Base-by-base conservation (phyloP, 2,329 filamentous ascomycete genomes). In the Colletotrichum nymphaeae region DNA sequence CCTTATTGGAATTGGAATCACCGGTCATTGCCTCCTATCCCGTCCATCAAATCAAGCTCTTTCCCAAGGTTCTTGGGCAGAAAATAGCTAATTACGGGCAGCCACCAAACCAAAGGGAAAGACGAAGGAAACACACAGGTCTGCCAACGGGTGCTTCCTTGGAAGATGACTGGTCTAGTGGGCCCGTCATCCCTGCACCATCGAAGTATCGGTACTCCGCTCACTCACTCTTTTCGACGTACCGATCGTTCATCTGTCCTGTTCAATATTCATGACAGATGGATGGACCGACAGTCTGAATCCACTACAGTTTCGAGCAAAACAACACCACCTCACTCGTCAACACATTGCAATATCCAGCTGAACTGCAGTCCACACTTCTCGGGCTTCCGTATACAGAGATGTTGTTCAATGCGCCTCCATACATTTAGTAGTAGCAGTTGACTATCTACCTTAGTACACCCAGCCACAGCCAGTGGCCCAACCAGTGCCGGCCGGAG, bases 61-160 rank as follows among this genome's bases (percentile, higher is more conserved):
- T 57, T 46, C 35, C 24, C 52, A 22, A 22, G 32, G 49, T 11
- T 66, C 35, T 42, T 46, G 52, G 24, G 52, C 32, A 24, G 24
- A 30, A 65, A 66, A 28, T 32, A 63, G 11, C 28, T 24, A 53
- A 52, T 32, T 63, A 32, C 12, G 42, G 46, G 60, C 60, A 53
- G 60, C 60, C 30, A 32, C 7, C n/a, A 8, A 16, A 16, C 26
- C 28, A 57, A 32, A 26, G 35, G 7, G n/a, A 19, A 42, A 26
- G n/a, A 14, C 30, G 35, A 28, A 62, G 35, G 22, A 37, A 30
- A 35, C 16, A 16, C 55, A 16, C 52, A 56, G 49, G 42, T 56
- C 58, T 30, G 65, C 59, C 59, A 53, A 69, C 58, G 53, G 65
- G 52, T 69, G 65, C 65, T 72, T 69, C 52, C 65, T 63, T 63